Evolutionary conservation across 305 asterid genomes (phyloP).

Genomic region (Withania somnifera): DNA sequence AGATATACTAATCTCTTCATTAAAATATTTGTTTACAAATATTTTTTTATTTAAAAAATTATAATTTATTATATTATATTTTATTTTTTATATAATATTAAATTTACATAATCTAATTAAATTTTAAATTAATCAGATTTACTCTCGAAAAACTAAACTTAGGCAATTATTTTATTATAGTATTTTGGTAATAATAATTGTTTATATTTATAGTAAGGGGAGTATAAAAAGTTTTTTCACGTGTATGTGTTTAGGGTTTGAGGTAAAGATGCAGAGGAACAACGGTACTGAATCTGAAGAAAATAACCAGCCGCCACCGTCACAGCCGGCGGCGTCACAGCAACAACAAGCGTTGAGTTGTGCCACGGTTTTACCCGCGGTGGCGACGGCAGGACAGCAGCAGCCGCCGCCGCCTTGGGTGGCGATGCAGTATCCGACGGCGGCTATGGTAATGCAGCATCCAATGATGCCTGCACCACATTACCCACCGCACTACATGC

Average conservation of each 20-base stretch:
- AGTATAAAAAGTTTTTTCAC: background rate
- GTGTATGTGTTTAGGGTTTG: background rate
- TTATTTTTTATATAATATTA: too few relatives aligned
- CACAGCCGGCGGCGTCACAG: background rate
- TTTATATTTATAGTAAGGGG: background rate
- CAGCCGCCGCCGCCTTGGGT: conserved; percentile 68
- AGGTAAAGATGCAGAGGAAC: conserved; percentile 37
- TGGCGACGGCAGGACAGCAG: conserved; percentile 29
- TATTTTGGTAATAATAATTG: background rate
- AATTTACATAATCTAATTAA: too few relatives aligned
- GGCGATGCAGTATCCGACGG: conserved; percentile 76
- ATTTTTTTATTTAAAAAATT: too few relatives aligned
- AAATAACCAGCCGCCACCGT: background rate
- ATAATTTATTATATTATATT: too few relatives aligned
- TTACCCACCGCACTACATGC: conserved; percentile 63
- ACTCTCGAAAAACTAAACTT: too few relatives aligned
- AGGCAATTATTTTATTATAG: too few relatives aligned
- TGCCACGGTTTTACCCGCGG: conserved; percentile 13
- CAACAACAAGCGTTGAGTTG: background rate
- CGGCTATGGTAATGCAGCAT: conserved; percentile 86
- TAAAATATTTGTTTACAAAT: too few relatives aligned
- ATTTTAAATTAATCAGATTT: too few relatives aligned
- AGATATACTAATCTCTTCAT: too few relatives aligned
- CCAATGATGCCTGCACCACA: conserved; percentile 65
- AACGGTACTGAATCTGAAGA: conserved; percentile 46